Conservation (phyloP, 208 protist genomes). For the Acanthamoeba triangularis region DNA sequence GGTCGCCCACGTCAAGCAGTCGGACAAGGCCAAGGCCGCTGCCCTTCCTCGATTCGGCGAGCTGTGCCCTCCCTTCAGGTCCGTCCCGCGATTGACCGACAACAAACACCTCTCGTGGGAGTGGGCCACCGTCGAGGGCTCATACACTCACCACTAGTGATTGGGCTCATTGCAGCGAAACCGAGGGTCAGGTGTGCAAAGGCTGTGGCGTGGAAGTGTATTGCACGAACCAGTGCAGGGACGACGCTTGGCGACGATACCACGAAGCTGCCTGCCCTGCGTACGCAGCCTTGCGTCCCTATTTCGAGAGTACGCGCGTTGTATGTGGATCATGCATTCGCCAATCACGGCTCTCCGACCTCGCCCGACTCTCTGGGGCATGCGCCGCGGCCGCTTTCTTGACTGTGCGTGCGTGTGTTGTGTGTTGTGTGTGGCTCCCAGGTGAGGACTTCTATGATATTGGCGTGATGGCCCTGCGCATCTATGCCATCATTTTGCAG, state of each 20-base stretch:
- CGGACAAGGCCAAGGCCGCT: neutral
- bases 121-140: too few species aligned
- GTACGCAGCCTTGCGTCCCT: neutral
- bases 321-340: neutral
- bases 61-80: constrained; percentile 31
- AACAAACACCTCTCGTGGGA: neutral
- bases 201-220: neutral
- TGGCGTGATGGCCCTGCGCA: constrained; percentile 9
- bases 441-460: constrained; percentile 26
- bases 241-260: constrained; percentile 4
- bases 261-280: neutral
- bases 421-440: neutral
- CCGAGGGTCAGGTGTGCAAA: neutral
- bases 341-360: too few species aligned
- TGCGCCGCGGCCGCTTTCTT: neutral
- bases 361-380: too few species aligned
- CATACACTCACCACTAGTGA: neutral
- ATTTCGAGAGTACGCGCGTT: neutral
- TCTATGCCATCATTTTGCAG: constrained; percentile 43
- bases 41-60: neutral
- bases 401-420: neutral
- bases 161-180: neutral
- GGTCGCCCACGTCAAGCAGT: neutral
- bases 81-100: neutral
- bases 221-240: neutral